Base-by-base conservation (phyloP, 345 rosid species). In the Linum trigynum region DNA sequence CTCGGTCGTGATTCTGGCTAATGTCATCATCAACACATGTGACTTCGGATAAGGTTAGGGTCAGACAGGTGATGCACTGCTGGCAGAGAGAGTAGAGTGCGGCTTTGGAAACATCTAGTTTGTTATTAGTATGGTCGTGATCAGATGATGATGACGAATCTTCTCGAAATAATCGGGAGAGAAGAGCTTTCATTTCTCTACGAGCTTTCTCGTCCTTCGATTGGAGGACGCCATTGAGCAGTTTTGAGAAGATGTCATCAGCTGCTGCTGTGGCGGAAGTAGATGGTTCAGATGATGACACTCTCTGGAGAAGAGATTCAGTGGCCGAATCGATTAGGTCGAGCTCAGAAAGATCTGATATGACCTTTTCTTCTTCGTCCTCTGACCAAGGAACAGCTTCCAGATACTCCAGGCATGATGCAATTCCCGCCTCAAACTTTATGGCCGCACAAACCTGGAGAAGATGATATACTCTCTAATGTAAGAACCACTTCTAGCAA, bases 311-410 rank as follows among this genome's bases (percentile, higher is more conserved):
- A 23, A 23, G 86, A 79, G 90, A 80, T 71, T 72, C 81, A 53
- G 71, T 39, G 0, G 76, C 83, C 5, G 82, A 85, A 43, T 81
- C 82, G 23, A 78, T 75, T 68, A 92, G 92, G 57, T 90, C 76
- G 63, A 90, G 98, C 79, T 90, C 77, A 45, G 75, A 69, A 14
- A 90, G 87, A 70, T 81, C 75, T 42, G 82, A 78, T 14, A 85
- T 70, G 65, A 92, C 75, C 67, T 79, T 76, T 71, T 80, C 89
- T 72, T 92, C 98, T 69, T 92, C 97, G 6, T 80, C 88, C 69
- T 77, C 80, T 37, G 98, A 84, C 97, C 98, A 92, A 16, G 96
- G 97, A 62, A 83, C 84, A 53, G 94, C 95, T 84, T 92, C 98
- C 78, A 92, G 78, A 78, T 88, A 85, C 76, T 86, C 88, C 61